These are phyloP conservation scores for Vavraia culicis DNA, from an alignment of 371 early-diverging fungal species.

Conservation along the genomic window DNA sequence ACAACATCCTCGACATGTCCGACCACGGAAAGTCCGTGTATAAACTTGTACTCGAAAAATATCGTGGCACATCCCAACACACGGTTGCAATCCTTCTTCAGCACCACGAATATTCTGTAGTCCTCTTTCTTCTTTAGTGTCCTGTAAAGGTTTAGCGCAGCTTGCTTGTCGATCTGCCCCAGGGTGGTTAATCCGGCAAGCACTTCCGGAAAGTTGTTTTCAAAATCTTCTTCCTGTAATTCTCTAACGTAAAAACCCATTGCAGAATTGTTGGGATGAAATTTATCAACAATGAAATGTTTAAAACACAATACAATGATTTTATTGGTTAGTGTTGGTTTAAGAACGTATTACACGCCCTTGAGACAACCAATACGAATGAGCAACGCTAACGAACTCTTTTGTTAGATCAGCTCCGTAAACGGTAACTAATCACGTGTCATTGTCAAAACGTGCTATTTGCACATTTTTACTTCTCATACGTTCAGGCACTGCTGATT, in stretches of 20 bases:
- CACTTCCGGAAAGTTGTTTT: conserved; percentile 46
- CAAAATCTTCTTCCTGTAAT: conserved; percentile 24
- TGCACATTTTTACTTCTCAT: too few relatives aligned
- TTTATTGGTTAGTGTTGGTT: too few relatives aligned
- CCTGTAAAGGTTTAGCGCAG: conserved; percentile 46
- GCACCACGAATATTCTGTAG: conserved; percentile 33
- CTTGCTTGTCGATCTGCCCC: conserved; percentile 50
- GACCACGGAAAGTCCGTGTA: conserved; percentile 59
- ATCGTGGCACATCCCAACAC: conserved; percentile 78
- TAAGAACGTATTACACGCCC: too few relatives aligned
- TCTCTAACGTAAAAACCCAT: conserved; percentile 12
- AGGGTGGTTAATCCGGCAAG: conserved; percentile 55
- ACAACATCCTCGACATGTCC: conserved; percentile 59
- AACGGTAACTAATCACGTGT: too few relatives aligned
- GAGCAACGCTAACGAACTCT: too few relatives aligned
- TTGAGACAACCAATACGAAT: too few relatives aligned
- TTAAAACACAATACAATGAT: too few relatives aligned
- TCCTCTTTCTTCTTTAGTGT: conserved; percentile 51
- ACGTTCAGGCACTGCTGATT: too few relatives aligned
- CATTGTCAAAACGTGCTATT: too few relatives aligned
- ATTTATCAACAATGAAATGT: too few relatives aligned
- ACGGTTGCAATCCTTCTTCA: conserved; percentile 2
- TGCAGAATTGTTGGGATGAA: too few relatives aligned
- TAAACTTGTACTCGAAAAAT: conserved; percentile 76
- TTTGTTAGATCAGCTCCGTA: too few relatives aligned